Base-by-base conservation (phyloP, 2,329 filamentous ascomycete species). In the Aspergillus sp. region DNA sequence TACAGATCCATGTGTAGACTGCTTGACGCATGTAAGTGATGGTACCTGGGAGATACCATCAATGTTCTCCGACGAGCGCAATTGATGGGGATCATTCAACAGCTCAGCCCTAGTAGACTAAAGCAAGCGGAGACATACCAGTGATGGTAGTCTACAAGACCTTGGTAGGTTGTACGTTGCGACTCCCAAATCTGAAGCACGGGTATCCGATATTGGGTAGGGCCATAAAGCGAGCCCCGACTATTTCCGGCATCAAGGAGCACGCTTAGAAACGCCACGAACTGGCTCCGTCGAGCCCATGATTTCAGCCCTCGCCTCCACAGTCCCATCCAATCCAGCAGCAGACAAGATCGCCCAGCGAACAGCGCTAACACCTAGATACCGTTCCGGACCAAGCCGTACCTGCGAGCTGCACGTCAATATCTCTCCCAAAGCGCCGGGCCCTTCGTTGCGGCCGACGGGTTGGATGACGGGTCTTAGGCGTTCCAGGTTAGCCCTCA, bases 271-370 rank as follows among this genome's bases (percentile, higher is more conserved):
- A 3, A 25, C 15, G 28, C 45, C 57, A 58, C 50, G 46, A 41
- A 38, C 45, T 46, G 49, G 38, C 11, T 30, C 48, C 13, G 45
- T 49, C 51, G 55, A 52, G 22, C 64, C 61, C 28, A 57, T 63
- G 7, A 54, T 49, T 6, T 64, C 66, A 23, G 62, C 64, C 25
- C 58, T 65, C 43, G 59, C 65, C 54, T 73, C 69, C 34, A 78
- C 69, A 55, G 68, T 75, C 31, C 71, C 72, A 62, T 87, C 84
- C 68, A 89, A 74, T 2, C 85, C 86, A 59, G 84, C 84, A 46
- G 89, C 88, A 64, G 82, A 81, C 63, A 91, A 70, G 56, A 91
- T 84, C 3, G 88, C 85, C 83, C 85, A 89, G 57, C 88, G 77
- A 9, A 91, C 73, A 61, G 85, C 82, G 73, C 86, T 83, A 48